Evolutionary conservation across 2,329 filamentous ascomycete genomes (phyloP).

Genomic region (Neurospora sp.): DNA sequence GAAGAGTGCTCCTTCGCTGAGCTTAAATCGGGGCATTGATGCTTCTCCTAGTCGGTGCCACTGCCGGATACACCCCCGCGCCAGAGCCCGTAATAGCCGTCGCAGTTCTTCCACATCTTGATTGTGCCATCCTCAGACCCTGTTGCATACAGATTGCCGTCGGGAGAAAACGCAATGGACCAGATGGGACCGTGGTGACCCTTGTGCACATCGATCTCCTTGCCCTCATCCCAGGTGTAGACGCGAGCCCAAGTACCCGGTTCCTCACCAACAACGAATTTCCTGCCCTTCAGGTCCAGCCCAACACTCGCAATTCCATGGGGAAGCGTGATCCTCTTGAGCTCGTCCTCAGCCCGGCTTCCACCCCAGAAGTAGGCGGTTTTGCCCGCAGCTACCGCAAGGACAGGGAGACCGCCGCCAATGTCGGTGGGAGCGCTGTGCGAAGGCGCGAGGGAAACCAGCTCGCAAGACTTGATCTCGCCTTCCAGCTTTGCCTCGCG

Average conservation of each 20-base stretch:
- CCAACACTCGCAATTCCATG: slow-evolving; percentile 89
- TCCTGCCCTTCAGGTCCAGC: slow-evolving; percentile 69
- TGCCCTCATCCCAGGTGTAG: slow-evolving; percentile 75
- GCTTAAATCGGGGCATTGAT: slow-evolving; percentile 11
- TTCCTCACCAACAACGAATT: slow-evolving; percentile 82
- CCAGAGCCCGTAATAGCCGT: slow-evolving; percentile 56
- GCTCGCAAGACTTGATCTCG: slow-evolving; percentile 83
- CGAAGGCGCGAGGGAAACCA: slow-evolving; percentile 57
- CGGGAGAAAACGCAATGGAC: slow-evolving; percentile 89
- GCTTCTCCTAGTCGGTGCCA: slow-evolving; percentile 27
- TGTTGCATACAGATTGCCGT: slow-evolving; percentile 92
- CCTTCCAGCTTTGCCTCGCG: slow-evolving; percentile 72
- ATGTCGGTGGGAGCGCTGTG: slow-evolving; percentile 51
- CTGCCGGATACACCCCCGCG: slow-evolving; percentile 32
- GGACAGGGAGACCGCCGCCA: slow-evolving; percentile 57
- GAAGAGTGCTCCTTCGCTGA: slow-evolving; percentile 4
- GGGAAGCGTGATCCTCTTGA: slow-evolving; percentile 71
- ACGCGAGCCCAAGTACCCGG: slow-evolving; percentile 95
- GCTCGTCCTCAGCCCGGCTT: slow-evolving; percentile 51
- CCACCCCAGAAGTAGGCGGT: slow-evolving; percentile 88
- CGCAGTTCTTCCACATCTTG: slow-evolving; percentile 74
- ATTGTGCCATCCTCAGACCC: slow-evolving; percentile 96
- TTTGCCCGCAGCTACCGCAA: slow-evolving; percentile 91
- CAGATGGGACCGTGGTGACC: slow-evolving; percentile 96
- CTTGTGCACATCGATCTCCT: slow-evolving; percentile 85